Base-by-base conservation (phyloP, 352 stramenopile species). In the Phytophthora quininea region DNA sequence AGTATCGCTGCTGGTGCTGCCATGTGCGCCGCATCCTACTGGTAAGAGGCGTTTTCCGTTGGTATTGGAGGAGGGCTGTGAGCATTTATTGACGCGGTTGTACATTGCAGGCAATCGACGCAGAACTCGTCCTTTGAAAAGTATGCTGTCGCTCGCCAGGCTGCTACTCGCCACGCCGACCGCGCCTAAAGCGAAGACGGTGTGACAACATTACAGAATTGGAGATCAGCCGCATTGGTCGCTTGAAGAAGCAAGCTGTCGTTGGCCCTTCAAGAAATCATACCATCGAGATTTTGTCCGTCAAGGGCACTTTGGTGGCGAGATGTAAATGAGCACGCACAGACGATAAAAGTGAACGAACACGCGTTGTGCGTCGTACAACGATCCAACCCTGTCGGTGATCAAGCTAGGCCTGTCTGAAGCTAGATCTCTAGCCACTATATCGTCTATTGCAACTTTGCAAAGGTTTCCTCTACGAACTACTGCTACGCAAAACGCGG, bases 1-100 rank as follows among this genome's bases (percentile, higher is more conserved):
- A 79, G 84, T 53, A 48, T 91, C 58, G 67, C 74, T 42, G 62
- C 74, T 46, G 83, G 67, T 45, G 61, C 52, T 7, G 74, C 66
- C 29, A 90, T 92, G 80, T 66, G 71, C 8, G 82, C 83, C 29
- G 62, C 77, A 0, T 75, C 81, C n/a, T 95, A 69, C 80, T 95
- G 86, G 86, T 95, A 67, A 58, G 83, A 24, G 19, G 19, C 19
- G 19, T 24, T 24, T 24, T 24, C 19, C 19, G 19, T 24, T 24
- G 19, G 19, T 24, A 24, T 24, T 24, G 19, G 19, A 24, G 19
- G 19, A 24, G 19, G 19, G 19, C 19, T 24, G 19, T 24, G 19
- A 14, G 19, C 54, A 0, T 60, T 6, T 50, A 10, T 40, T 58
- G 4, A 40, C 35, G 35, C 6, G 35, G 52, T 58, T 14, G 3